A percentile compares a stretch with the other conserved stretches of the same genome.
phyloP scores from a whole-genome alignment of 495 filamentous ascomycete genomes.

The Penicillium steckii region DNA sequence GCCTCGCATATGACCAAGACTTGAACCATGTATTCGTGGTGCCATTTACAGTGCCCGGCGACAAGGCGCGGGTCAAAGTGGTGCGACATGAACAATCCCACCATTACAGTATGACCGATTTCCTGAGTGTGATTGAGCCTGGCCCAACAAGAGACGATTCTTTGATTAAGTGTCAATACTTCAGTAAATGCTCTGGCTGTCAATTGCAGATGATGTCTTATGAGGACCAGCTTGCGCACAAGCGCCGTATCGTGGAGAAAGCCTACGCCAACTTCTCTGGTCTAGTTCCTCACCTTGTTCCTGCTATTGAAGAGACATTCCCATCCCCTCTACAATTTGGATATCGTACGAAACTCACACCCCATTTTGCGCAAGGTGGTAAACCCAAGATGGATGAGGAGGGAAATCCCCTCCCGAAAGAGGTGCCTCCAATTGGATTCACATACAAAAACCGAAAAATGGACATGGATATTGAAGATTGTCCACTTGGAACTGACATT shows the following conservation, averaged over 20 bases:
- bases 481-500: conserved; percentile 87
- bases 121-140: conserved; percentile 71
- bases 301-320: conserved; percentile 77
- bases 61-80: conserved; percentile 76
- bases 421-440: conserved; percentile 85
- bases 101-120: conserved; percentile 71
- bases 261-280: conserved; percentile 90
- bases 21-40: conserved; percentile 80
- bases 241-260: conserved; percentile 83
- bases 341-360: conserved; percentile 95
- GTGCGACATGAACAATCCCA: conserved; percentile 61
- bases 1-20: conserved; percentile 64
- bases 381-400: conserved; percentile 36
- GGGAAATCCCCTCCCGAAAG: conserved; percentile 34
- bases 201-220: conserved; percentile 98
- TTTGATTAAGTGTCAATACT: conserved; percentile 79
- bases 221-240: conserved; percentile 77
- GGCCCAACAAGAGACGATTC: conserved; percentile 75
- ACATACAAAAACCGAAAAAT: conserved; percentile 69
- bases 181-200: conserved; percentile 82
- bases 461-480: conserved; percentile 94
- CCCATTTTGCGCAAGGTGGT: conserved; percentile 72
- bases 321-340: conserved; percentile 86
- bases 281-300: conserved; percentile 71
- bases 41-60: conserved; percentile 84